Evolutionary conservation across 805 yeast genomes (phyloP).

Genomic region (Candida patagonica): DNA sequence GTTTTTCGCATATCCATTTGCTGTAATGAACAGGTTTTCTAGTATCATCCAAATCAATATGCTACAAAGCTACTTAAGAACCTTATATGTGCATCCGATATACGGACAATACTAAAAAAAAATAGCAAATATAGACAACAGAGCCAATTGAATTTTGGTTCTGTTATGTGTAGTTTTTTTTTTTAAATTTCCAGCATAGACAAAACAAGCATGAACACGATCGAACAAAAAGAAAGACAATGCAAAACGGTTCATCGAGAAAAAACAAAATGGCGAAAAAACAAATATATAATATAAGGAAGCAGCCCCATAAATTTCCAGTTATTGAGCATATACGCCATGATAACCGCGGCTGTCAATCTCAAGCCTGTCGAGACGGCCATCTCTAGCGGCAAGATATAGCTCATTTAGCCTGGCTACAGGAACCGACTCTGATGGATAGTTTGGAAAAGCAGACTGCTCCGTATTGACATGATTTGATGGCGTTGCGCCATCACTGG

Average conservation of each 20-base stretch:
- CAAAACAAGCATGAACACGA: neutral
- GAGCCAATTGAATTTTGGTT: too few relatives aligned
- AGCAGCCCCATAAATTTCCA: neutral
- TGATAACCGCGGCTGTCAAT: constrained; percentile 36
- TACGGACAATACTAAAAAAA: too few relatives aligned
- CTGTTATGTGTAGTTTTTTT: too few relatives aligned
- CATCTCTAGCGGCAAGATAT: constrained; percentile 47
- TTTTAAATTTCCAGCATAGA: too few relatives aligned
- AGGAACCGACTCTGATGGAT: constrained; percentile 30
- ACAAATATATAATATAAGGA: neutral
- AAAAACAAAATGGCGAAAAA: neutral
- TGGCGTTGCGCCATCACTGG: neutral
- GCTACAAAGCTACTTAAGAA: too few relatives aligned
- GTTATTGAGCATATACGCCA: constrained; percentile 33
- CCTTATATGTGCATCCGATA: too few relatives aligned
- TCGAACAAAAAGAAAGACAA: neutral
- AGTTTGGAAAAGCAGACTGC: constrained; percentile 10
- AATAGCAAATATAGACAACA: too few relatives aligned
- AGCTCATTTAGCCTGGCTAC: constrained; percentile 41
- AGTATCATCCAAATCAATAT: too few relatives aligned
- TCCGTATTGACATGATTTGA: too few relatives aligned
- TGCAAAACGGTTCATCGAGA: neutral
- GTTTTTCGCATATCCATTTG: too few relatives aligned
- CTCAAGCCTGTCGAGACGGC: constrained; percentile 45
- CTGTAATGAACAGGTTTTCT: too few relatives aligned